These are phyloP conservation scores for Geranomyces variabilis DNA, from an alignment of 192 early-diverging fungal species.

Conservation along the genomic window DNA sequence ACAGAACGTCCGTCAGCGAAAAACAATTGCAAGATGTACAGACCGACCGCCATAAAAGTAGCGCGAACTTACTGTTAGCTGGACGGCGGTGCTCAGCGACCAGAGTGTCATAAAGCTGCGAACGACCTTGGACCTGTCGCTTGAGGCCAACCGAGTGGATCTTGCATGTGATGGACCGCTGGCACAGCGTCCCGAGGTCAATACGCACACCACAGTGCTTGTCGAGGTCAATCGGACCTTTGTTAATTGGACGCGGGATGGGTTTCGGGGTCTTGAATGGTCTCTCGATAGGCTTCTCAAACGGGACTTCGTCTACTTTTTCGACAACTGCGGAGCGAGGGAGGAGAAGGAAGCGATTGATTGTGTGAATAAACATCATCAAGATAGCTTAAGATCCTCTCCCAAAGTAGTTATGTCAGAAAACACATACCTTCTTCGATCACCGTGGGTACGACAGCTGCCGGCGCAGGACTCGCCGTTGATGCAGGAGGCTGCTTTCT, in stretches of 20 bases:
- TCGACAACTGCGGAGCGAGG: neutral
- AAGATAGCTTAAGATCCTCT: too few relatives aligned
- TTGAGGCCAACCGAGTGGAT: conserved; percentile 90
- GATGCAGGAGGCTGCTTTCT: conserved; percentile 9
- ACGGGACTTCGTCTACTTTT: conserved; percentile 43
- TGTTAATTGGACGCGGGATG: conserved; percentile 53
- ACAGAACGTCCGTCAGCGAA: neutral
- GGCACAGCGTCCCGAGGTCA: conserved; percentile 67
- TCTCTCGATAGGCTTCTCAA: conserved; percentile 58
- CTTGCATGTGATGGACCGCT: conserved; percentile 93
- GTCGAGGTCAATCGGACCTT: conserved; percentile 77
- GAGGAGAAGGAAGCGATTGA: neutral
- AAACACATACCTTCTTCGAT: neutral
- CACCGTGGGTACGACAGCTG: neutral
- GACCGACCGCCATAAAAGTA: too few relatives aligned
- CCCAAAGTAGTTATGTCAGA: too few relatives aligned
- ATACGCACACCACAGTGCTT: conserved; percentile 84
- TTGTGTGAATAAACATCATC: neutral
- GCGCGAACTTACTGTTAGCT: too few relatives aligned
- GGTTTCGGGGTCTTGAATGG: conserved; percentile 38
- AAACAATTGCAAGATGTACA: neutral
- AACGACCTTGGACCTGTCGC: conserved; percentile 80
- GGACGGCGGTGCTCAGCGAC: conserved; percentile 61
- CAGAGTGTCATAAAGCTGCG: conserved; percentile 79
- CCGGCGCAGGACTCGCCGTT: neutral